A percentile compares a stretch with the other conserved stretches of the same genome.
phyloP scores from a whole-genome alignment of 768 basidiomycete species.

The Hypholoma sublateritium region DNA sequence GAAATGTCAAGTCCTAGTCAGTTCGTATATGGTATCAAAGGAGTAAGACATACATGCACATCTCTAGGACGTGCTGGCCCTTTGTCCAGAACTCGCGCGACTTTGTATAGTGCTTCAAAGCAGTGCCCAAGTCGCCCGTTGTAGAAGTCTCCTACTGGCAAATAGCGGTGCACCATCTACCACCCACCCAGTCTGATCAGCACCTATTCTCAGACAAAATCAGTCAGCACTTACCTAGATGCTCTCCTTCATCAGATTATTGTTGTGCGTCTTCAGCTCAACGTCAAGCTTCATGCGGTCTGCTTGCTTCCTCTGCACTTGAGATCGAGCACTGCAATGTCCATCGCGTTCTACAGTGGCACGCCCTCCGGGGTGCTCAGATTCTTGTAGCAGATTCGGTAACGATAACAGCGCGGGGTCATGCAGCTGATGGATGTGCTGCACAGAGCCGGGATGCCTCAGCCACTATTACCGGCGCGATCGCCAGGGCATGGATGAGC shows the following conservation, averaged over 20 bases:
- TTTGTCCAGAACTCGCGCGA: conserved; percentile 92
- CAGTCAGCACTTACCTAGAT: conserved; percentile 64
- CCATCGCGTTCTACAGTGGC: conserved; percentile 43
- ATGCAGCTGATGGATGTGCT: conserved; percentile 63
- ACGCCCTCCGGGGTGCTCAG: conserved; percentile 45
- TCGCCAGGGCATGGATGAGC: conserved; percentile 62
- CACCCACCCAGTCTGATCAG: background rate
- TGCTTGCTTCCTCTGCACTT: conserved; percentile 70
- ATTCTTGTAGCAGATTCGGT: conserved; percentile 48
- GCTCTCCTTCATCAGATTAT: conserved; percentile 99
- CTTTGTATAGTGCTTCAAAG: conserved; percentile 84
- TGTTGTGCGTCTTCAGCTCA: conserved; percentile 91
- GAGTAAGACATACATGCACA: conserved; percentile 58
- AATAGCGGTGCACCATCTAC: conserved; percentile 91
- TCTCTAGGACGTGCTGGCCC: conserved; percentile 89
- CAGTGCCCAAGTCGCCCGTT: conserved; percentile 65
- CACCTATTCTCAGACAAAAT: no score
- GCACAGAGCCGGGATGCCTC: conserved; percentile 72
- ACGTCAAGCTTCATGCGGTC: conserved; percentile 87
- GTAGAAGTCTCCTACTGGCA: conserved; percentile 83
- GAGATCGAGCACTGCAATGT: conserved; percentile 55
- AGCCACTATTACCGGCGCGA: conserved; percentile 67
- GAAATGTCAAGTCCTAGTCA: no score
- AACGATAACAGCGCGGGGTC: conserved; percentile 69
- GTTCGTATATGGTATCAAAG: no score